Percentiles rank a stretch among this genome's conserved stretches.
phyloP scores from a whole-genome alignment of 2,329 filamentous ascomycete species.

The Aspergillus sp. region DNA sequence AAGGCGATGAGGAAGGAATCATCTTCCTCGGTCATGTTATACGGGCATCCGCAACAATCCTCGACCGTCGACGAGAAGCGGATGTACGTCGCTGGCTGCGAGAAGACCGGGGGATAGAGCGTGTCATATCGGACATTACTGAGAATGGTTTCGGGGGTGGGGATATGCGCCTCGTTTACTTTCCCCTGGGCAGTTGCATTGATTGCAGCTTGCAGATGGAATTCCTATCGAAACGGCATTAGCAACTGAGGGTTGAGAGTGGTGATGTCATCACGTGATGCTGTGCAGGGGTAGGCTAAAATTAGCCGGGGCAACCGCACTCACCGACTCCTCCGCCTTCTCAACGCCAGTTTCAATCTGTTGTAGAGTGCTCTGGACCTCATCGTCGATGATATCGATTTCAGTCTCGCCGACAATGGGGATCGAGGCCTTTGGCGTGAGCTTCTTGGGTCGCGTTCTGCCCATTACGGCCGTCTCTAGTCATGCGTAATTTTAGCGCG shows the following conservation, averaged over 20 bases:
- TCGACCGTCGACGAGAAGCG: slow-evolving; percentile 97
- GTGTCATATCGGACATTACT: slow-evolving; percentile 75
- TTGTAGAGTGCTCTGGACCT: slow-evolving; percentile 69
- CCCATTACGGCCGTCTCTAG: slow-evolving; percentile 40
- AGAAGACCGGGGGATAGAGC: slow-evolving; percentile 72
- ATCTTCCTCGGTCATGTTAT: slow-evolving; percentile 93
- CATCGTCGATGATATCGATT: slow-evolving; percentile 83
- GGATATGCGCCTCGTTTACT: slow-evolving; percentile 59
- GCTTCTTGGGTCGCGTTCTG: slow-evolving; percentile 57
- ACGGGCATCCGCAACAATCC: slow-evolving; percentile 81
- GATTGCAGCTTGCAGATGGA: slow-evolving; percentile 84
- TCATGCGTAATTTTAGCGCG: slow-evolving; percentile 36
- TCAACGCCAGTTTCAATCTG: slow-evolving; percentile 95
- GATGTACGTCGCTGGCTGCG: slow-evolving; percentile 86
- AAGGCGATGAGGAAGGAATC: slow-evolving; percentile 74
- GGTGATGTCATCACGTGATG: slow-evolving; percentile 34
- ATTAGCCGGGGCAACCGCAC: slow-evolving; percentile 42
- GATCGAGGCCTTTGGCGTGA: slow-evolving; percentile 83
- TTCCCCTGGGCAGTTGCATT: slow-evolving; percentile 56
- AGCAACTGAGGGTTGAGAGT: slow-evolving; percentile 12
- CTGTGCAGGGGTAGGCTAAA: slow-evolving; percentile 26
- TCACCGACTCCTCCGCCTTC: slow-evolving; percentile 92
- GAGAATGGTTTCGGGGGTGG: slow-evolving; percentile 58
- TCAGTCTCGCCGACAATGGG: slow-evolving; percentile 84
- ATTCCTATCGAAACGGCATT: slow-evolving; percentile 58